Base-by-base conservation (phyloP, 257 asterid species). In the Rubia yunnanensis region DNA sequence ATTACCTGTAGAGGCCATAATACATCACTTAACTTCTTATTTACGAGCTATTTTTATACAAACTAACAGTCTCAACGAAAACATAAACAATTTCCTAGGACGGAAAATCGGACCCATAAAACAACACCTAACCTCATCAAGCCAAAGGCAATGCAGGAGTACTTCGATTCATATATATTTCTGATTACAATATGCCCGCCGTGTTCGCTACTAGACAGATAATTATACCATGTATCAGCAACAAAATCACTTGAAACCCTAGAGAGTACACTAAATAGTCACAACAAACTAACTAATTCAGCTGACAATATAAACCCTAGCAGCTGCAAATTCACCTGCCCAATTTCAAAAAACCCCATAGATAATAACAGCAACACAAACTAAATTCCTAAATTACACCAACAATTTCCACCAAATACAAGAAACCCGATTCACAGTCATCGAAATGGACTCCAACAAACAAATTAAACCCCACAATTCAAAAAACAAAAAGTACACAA, bases 301-400 rank as follows among this genome's bases (percentile, higher is more conserved):
- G 8, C 63, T 14, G 35, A 5, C 3, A 20, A 23, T 20, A 1
- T 20, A 53, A 71, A 71, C 46, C 36, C 39, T 28, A 5, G 8
- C 34, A 55, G n/a, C 34, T 10, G 60, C 31, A 27, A 56, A 56
- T 56, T 56, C n/a, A 56, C 35, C 13, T 26, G 10, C 20, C 18
- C 17, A 27, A 20, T 2, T 11, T 3, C 17, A 30, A 65, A 53
- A 15, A 14, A n/a, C 52, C 64, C 74, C 68, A 70, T 49, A 61
- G 67, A 61, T 23, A 17, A 52, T 53, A 56, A 52, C 31, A 8
- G 0, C n/a, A n/a, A n/a, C n/a, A n/a, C n/a, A 5, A 10, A 23
- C 31, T 23, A n/a, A 52, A 5, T 28, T 27, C 31, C 24, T 1
- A 1, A 52, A 20, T 27, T 55, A 14, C 30, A n/a, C 36, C 14